Base-by-base conservation (phyloP, 2,329 filamentous ascomycete genomes). In the Talaromyces funiculosus region DNA sequence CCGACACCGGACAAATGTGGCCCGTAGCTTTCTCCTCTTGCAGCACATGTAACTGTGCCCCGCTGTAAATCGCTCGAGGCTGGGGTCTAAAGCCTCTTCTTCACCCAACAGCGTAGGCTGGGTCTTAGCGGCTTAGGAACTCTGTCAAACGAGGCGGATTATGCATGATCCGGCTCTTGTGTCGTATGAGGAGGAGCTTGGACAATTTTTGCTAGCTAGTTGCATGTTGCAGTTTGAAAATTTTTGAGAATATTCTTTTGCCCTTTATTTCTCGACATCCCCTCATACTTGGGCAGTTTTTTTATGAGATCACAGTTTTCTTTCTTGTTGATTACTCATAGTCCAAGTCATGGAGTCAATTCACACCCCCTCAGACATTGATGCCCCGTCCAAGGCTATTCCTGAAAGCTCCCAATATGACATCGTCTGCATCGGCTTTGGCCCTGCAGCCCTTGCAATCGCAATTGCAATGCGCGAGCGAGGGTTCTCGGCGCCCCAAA, bases 381-480 rank as follows among this genome's bases (percentile, higher is more conserved):
- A 61, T n/a, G 22, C 26, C 35, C 53, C 59, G n/a, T 33, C 29
- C 10, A 38, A 61, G 12, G 53, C n/a, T 35, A 61, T 24, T 8
- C 54, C 53, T 3, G 35, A 57, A 22, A 58, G 47, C 40, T 57
- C 47, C 2, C 47, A 35, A 24, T 62, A 62, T 24, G 61, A 62
- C 37, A 59, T 62, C 5, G 38, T 62, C 3, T 59, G 61, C 42
- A 42, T 62, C 20, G 61, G 61, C 1, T 62, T 62, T 7, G 61
- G 61, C 3, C 61, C 61, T 20, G 61, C 61, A 22, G 61, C 61
- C 2, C 61, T 62, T 14, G 56, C 61, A 26, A 62, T 62, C 14
- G 61, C 61, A 3, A 62, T 62, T 43, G 51, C 61, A n/a, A 59
- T 62, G 38, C 61, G 43, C 4, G 61, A 62, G n/a, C 56, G 56